Evolutionary conservation across 2,329 filamentous ascomycete genomes (phyloP).

Genomic region (Rhynchosporium agropyri): DNA sequence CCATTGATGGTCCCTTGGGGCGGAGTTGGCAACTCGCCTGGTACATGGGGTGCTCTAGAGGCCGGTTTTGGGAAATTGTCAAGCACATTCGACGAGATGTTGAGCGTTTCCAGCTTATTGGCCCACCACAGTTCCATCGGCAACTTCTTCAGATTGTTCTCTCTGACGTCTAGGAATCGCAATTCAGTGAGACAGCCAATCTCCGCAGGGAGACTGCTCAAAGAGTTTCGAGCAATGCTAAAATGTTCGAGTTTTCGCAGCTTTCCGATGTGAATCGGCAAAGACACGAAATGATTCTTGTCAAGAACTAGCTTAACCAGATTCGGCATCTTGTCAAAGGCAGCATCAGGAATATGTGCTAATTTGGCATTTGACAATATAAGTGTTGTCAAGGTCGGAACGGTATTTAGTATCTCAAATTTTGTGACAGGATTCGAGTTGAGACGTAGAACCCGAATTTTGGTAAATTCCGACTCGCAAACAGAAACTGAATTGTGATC

Average conservation of each 20-base stretch:
- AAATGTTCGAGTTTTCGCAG: conserved; percentile 84
- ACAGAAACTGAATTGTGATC: conserved; percentile 92
- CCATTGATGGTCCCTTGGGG: conserved; percentile 24
- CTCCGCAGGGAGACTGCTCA: conserved; percentile 81
- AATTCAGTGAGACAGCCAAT: conserved; percentile 87
- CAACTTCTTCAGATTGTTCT: conserved; percentile 88
- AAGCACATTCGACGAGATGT: conserved; percentile 92
- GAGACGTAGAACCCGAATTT: conserved; percentile 80
- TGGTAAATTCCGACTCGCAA: conserved; percentile 86
- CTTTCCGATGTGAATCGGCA: conserved; percentile 83
- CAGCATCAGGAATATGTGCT: conserved; percentile 80
- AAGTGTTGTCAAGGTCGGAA: conserved; percentile 81
- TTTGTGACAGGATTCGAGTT: conserved; percentile 96
- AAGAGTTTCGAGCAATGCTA: conserved; percentile 89
- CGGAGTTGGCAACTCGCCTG: conserved; percentile 48
- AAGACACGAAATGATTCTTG: conserved; percentile 91
- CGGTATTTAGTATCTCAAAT: conserved; percentile 77
- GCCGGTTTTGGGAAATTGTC: conserved; percentile 87
- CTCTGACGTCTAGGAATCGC: conserved; percentile 81
- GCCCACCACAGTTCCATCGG: conserved; percentile 97
- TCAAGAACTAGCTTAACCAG: conserved; percentile 87
- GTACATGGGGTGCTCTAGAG: conserved; percentile 66
- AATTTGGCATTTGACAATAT: conserved; percentile 92
- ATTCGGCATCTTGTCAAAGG: conserved; percentile 85
- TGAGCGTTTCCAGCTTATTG: conserved; percentile 84